These are phyloP conservation scores for Picea engelmannii DNA, from an alignment of 83 land plant species.

Conservation along the genomic window DNA sequence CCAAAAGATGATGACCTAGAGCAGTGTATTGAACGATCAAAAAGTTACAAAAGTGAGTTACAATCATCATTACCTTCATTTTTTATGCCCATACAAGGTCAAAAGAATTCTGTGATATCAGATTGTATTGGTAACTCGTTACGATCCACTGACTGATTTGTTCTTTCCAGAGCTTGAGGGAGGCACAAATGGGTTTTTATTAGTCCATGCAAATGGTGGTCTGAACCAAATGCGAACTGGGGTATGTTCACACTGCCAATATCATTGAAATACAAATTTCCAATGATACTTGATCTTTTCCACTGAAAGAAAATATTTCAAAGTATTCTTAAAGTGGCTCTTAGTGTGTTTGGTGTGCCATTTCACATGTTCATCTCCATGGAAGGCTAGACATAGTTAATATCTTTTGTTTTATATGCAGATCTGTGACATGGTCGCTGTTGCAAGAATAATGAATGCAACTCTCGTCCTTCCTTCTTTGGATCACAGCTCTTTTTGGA, in stretches of 20 bases:
- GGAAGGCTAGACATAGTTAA: neutral
- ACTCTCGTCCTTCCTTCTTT: conserved; percentile 66
- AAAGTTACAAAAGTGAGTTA: conserved; percentile 30
- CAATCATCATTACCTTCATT: neutral
- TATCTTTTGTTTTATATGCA: conserved; percentile 16
- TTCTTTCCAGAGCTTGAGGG: conserved; percentile 24
- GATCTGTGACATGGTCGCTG: conserved; percentile 83
- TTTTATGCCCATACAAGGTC: neutral
- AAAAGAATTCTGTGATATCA: conserved; percentile 8
- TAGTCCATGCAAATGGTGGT: conserved; percentile 80
- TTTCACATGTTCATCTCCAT: conserved; percentile 9
- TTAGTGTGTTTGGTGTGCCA: neutral
- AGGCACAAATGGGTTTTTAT: conserved; percentile 54
- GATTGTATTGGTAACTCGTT: neutral
- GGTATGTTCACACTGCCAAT: conserved; percentile 25
- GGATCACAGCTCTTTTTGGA: conserved; percentile 76
- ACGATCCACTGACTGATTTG: neutral
- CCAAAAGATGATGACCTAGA: conserved; percentile 37
- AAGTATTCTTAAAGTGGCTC: neutral
- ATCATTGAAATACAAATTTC: neutral
- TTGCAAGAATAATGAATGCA: conserved; percentile 78
- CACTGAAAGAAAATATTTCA: neutral
- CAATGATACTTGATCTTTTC: neutral
- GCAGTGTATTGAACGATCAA: conserved; percentile 48
- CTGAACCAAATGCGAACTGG: conserved; percentile 84